Base-by-base conservation (phyloP, 768 basidiomycete genomes). In the Calocera viscosa region DNA sequence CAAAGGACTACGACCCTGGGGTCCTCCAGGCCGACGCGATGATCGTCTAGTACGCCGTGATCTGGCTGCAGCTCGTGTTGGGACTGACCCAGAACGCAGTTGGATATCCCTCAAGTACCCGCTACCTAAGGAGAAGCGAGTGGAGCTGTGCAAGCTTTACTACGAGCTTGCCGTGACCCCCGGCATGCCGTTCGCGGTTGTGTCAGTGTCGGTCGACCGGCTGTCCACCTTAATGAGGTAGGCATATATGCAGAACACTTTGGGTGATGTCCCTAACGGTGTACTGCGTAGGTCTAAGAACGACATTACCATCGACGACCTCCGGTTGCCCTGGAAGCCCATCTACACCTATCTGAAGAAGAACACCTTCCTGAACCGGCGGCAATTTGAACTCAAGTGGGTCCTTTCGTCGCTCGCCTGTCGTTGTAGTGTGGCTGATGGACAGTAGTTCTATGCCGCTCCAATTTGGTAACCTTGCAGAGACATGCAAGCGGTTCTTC, bases 21-120 rank as follows among this genome's bases (percentile, higher is more conserved):
- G 82, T 93, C 68, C 68, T 86, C 49, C 88, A 90, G 78, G 87
- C 89, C 90, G 90, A 87, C 72, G 83, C 82, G 71, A 86, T 90
- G 85, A 72, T 89, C 64, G 81, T 80, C 63, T 85, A 88, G 86
- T 89, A 74, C 70, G 87, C 82, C 64, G 28, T 43, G 22, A 14
- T 68, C 43, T 24, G 30, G 28, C 65, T 28, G 47, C 28, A 64
- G 47, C 66, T 68, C 10, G 66, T 49, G 47, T 67, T 65, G 49
- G 69, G 68, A n/a, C 67, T 74, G 67, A 72, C 67, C 8, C 71
- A 7, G 22, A 66, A 70, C 47, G 17, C 49, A 30, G 89, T 73
- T 93, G 91, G 90, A 76, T 78, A 49, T 86, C 86, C 79, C 82
- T 94, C 74, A 90, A 91, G 73, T 93, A 92, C 73, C 91, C 90